phyloP scores from a whole-genome alignment of 2,329 filamentous ascomycete species.

The Tetracladium maxilliforme region DNA sequence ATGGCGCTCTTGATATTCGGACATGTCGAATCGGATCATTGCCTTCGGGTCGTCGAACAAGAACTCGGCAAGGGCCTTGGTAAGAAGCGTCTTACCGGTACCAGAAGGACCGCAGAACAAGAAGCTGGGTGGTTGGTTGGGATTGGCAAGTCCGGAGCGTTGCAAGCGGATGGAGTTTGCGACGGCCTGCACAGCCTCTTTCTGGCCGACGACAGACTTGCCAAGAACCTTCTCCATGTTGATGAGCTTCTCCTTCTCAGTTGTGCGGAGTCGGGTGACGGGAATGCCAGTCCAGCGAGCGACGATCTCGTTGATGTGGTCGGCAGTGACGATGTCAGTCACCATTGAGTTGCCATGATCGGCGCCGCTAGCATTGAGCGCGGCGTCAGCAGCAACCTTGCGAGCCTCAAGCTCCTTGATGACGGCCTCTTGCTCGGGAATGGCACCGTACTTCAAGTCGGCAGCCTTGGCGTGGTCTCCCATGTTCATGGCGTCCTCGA shows the following conservation, averaged over 20 bases:
- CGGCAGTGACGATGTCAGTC: conserved; percentile 85
- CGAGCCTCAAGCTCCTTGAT: conserved; percentile 74
- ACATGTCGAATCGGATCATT: conserved; percentile 99
- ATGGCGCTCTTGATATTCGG: conserved; percentile 96
- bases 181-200: conserved; percentile 82
- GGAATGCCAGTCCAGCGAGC: conserved; percentile 97
- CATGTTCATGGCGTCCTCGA: conserved; percentile 81
- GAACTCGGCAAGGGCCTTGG: conserved; percentile 94
- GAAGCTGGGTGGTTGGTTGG: conserved; percentile 95
- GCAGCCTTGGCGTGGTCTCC: conserved; percentile 78
- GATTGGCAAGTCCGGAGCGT: conserved; percentile 85
- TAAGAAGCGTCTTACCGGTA: conserved; percentile 94
- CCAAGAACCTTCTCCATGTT: conserved; percentile 84
- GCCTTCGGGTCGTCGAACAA: conserved; percentile 92
- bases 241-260: conserved; percentile 96
- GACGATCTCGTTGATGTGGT: conserved; percentile 98
- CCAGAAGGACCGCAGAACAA: conserved; percentile 97
- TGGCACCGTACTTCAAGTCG: conserved; percentile 93
- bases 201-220: conserved; percentile 83
- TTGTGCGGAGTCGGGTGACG: conserved; percentile 82
- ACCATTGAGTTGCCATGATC: conserved; percentile 61
- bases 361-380: conserved; percentile 34
- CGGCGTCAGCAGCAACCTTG: conserved; percentile 64
- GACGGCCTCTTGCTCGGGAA: conserved; percentile 72
- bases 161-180: conserved; percentile 94